Base-by-base conservation (phyloP, 1,139 yeast genomes). In the Candida albicans region DNA sequence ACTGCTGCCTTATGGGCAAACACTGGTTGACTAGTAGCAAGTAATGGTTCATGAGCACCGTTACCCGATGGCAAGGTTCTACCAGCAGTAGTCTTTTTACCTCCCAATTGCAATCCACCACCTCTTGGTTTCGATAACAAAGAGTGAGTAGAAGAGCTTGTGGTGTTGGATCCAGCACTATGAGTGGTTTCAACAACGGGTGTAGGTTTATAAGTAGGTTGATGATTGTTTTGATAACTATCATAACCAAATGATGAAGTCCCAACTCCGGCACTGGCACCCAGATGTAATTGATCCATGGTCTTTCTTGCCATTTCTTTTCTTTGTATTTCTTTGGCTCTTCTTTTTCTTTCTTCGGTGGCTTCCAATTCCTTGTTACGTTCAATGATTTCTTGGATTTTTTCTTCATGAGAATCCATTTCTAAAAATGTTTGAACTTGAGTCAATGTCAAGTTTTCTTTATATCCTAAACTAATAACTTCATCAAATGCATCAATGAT, bases 331-430 rank as follows among this genome's bases (percentile, higher is more conserved):
- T 93, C 97, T 67, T 87, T 88, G 39, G 98, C 99, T 64, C 89
- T 84, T 67, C 95, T 87, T 71, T 91, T 93, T 67, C 98, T 85
- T 67, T 93, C 97, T 67, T 93, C 99, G 41, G 90, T 85, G 36
- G 99, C 99, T 67, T 93, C 99, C 61, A 89, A 75, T 69, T 93
- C 99, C 70, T 93, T 95, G 70, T 93, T 93, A 63, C 95, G 83
- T 67, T 93, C 98, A 58, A 95, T 93, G 61, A 93, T 91, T 64
- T 95, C 98, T 72, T 93, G 98, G 59, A 95, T 91, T 73, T 89
- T 91, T 68, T 95, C 99, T 68, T 95, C 99, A 61, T 93, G 98
- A 33, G 96, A 87, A 67, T 95, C 98, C 99, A 95, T 93, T 62
- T 90, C 95, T 68, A 95, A 75, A 68, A 88, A 93, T 12, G 95